Base-by-base conservation (phyloP, 1,139 yeast species). In the Taphrina wiesneri region DNA sequence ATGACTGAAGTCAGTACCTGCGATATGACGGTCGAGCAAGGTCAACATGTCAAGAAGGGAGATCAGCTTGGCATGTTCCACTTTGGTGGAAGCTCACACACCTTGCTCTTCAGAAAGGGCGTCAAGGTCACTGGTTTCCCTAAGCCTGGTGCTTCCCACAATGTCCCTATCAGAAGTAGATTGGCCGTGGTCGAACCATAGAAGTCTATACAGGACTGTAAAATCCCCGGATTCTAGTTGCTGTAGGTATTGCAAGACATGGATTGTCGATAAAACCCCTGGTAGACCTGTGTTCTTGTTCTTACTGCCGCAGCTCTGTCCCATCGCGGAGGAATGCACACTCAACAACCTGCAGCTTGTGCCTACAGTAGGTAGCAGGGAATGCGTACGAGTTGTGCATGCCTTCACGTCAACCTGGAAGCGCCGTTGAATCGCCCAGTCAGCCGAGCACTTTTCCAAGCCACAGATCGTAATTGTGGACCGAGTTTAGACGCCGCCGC, bases 11-110 rank as follows among this genome's bases (percentile, higher is more conserved):
- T 56, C 41, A 30, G 46, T 13, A 56, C 62, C 15, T 45, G 52
- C 34, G 62, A 43, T 28, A 45, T 56, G 62, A 43, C 53, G 26
- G 43, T 56, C 26, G 41, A 26, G 15, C 52, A 56, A 30, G 62
- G 62, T 11, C 62, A 56, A 28, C 62, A 56, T 17, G 41, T 56
- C 28, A 56, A 28, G 53, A 56, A 56, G 45, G 62, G 62, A 11
- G 62, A 56, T 3, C 62, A 45, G 30, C 45, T 56, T 7, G 62
- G 62, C 21, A 54, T 54, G 60, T 56, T 56, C 43, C 52, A 45
- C 43, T 56, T 56, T 45, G 62, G 62, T 21, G 62, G 62, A 7
- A 26, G 43, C 15, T 23, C 53, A 6, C 62, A 56, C 43, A 21
- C 36, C 30, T 19, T 56, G 26, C 39, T 56, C 46, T 56, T 56